Base-by-base conservation (phyloP, 257 asterid genomes). In the Solanum clarkiae region DNA sequence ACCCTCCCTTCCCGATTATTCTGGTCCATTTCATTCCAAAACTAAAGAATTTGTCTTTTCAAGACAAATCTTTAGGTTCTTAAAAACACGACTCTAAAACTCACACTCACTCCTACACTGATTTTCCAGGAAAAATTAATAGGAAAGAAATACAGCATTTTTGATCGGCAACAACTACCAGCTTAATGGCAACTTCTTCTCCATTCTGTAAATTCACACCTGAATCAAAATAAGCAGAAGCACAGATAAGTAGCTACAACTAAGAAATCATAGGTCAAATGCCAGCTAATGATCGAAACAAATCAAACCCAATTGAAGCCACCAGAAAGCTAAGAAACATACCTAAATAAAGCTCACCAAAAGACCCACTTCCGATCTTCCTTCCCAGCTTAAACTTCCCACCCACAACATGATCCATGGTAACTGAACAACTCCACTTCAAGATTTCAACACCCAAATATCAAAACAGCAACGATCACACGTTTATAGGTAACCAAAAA, bases 311-410 rank as follows among this genome's bases (percentile, higher is more conserved):
- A 24, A 49, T 82, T 16, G 12, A 77, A 15, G 44, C 62, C 26
- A 10, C 2, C 3, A 10, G 8, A 57, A 72, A 74, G 16, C 60
- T 47, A 80, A 83, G 42, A 6, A 51, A 15, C 81, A 83, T 89
- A 95, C 99, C 99, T 88, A 95, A 88, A 91, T 92, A 95, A 85
- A 95, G 96, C 90, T 94, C 99, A 86, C 99, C 99, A 89, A 96
- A 96, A 65, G 99, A 96, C 85, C 99, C 99, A 88, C 98, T 89
- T 86, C 98, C 98, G 89, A 96, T 96, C 90, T 94, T 96, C 91
- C 98, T 93, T 80, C 97, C 98, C 88, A 96, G 92, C 95, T 93
- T 96, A 92, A 80, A 70, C 47, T 68, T 68, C 22, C 49, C 75
- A 68, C 45, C 47, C 47, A 66, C 68, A 18, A 81, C 54, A 36